These are phyloP conservation scores for Babesia ovis DNA, from an alignment of 169 alveolate genomes.

Conservation along the genomic window DNA sequence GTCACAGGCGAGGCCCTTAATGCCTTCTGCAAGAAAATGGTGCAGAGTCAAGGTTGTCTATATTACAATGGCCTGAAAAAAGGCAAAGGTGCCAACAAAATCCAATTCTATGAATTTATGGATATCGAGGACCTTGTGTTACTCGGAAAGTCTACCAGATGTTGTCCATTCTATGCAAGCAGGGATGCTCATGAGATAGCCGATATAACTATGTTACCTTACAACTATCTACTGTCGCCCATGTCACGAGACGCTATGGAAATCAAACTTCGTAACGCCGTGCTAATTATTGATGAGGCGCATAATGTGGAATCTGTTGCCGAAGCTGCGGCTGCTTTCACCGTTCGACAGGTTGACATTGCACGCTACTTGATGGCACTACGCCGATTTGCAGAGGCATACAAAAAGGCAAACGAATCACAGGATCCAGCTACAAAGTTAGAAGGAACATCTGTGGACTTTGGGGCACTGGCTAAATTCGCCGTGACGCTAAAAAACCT, in stretches of 20 bases:
- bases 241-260: constrained; percentile 80
- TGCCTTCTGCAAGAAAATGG: constrained; percentile 75
- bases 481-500: constrained; percentile 19
- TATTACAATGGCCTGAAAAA: constrained; percentile 77
- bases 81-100: constrained; percentile 58
- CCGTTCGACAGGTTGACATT: constrained; percentile 70
- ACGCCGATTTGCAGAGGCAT: constrained; percentile 27
- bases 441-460: constrained; percentile 14
- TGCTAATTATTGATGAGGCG: constrained; percentile 93
- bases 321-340: constrained; percentile 84
- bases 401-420: constrained; percentile 11
- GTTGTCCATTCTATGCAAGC: constrained; percentile 91
- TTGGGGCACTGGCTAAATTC: constrained; percentile 13
- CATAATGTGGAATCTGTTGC: constrained; percentile 90
- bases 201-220: constrained; percentile 89
- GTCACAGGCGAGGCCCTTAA: constrained; percentile 78
- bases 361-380: constrained; percentile 47
- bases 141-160: constrained; percentile 69
- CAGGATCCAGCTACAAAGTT: background rate
- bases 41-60: constrained; percentile 77
- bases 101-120: constrained; percentile 77
- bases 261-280: constrained; percentile 78
- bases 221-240: constrained; percentile 87
- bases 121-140: constrained; percentile 87
- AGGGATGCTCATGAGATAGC: constrained; percentile 81